These are phyloP conservation scores for Vigna trinervia DNA, from an alignment of 306 rosid species.

Conservation along the genomic window DNA sequence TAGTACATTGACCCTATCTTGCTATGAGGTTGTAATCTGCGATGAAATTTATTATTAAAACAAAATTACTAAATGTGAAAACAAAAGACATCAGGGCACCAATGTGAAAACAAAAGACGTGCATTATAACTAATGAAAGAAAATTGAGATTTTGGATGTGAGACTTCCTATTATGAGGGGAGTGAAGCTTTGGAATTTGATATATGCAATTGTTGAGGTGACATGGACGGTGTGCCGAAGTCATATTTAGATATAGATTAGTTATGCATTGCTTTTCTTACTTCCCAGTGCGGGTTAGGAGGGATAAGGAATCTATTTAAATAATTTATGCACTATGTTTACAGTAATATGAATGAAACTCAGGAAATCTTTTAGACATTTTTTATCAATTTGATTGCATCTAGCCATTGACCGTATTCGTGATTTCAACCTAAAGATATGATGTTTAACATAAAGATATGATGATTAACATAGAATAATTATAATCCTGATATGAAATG, in stretches of 20 bases:
- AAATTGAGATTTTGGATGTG: constrained; percentile 1
- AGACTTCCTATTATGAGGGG: neutral
- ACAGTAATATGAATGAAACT: constrained; percentile 6
- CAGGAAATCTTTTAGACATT: neutral
- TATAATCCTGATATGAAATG: constrained; percentile 26
- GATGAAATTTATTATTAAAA: constrained; percentile 20
- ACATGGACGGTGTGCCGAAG: neutral
- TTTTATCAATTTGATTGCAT: constrained; percentile 37
- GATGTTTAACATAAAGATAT: neutral
- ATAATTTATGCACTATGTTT: constrained; percentile 21
- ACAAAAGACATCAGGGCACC: neutral
- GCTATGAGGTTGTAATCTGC: neutral
- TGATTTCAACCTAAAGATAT: neutral
- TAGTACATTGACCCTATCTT: neutral
- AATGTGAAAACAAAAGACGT: neutral
- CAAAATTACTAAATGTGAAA: constrained; percentile 3
- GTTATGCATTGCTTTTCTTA: constrained; percentile 8
- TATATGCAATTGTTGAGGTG: constrained; percentile 7
- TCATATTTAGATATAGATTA: neutral
- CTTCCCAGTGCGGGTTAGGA: neutral
- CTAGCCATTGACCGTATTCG: neutral
- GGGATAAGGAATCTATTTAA: neutral
- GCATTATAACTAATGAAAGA: neutral
- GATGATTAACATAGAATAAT: neutral
- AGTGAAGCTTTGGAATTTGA: constrained; percentile 26